Evolutionary conservation across 371 early-diverging fungal genomes (phyloP).

Genomic region (Rhizopus microsporus): DNA sequence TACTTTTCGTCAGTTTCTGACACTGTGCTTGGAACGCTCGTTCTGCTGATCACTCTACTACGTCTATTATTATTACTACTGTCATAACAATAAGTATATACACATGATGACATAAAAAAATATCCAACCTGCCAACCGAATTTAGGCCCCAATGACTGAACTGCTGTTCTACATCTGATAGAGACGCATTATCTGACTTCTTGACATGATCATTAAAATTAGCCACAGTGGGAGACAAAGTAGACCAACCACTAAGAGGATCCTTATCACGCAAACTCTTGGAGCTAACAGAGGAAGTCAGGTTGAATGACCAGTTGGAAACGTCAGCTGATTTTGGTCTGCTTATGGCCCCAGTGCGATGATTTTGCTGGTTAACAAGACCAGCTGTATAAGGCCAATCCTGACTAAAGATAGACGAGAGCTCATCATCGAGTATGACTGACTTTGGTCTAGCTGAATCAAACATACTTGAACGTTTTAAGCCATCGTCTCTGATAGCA

Average conservation of each 20-base stretch:
- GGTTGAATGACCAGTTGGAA: constrained; percentile 59
- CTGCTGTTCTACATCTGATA: too few relatives aligned
- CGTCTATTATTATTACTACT: constrained; percentile 41
- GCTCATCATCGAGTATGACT: constrained; percentile 48
- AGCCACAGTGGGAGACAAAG: constrained; percentile 47
- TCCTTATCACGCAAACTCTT: constrained; percentile 10
- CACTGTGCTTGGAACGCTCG: constrained; percentile 56
- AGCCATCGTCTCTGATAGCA: background rate
- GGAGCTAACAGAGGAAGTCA: constrained; percentile 14
- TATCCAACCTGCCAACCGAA: too few relatives aligned
- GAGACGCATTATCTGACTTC: too few relatives aligned
- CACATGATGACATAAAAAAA: too few relatives aligned
- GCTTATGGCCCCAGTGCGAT: constrained; percentile 1
- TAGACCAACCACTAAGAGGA: constrained; percentile 8
- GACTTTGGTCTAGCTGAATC: constrained; percentile 42
- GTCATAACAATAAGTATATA: too few relatives aligned
- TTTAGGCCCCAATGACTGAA: too few relatives aligned
- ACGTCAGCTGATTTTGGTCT: constrained; percentile 66
- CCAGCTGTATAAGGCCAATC: constrained; percentile 28
- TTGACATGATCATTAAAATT: constrained; percentile 28
- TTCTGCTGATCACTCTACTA: constrained; percentile 28
- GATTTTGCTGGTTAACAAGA: background rate
- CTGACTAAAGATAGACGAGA: constrained; percentile 45
- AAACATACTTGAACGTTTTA: constrained; percentile 5
- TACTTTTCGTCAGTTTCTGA: constrained; percentile 56